phyloP scores from a whole-genome alignment of 805 yeast species.

The Danielia reshetovae region DNA sequence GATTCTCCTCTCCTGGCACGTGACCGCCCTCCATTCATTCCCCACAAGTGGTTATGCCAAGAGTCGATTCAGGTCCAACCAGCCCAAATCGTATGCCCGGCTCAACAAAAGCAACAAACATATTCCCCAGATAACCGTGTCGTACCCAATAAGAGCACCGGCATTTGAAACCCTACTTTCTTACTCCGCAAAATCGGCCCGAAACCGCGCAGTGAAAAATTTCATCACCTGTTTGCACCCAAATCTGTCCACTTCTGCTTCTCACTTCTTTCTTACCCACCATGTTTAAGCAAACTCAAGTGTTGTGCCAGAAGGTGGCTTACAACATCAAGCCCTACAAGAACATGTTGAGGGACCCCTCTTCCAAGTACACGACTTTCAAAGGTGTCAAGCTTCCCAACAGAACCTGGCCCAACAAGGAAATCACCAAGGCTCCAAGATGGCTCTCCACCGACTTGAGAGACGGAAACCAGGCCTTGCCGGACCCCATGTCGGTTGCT shows the following conservation, averaged over 20 bases:
- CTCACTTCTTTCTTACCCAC: background rate
- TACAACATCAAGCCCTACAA: slow-evolving; percentile 19
- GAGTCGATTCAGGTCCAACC: no score
- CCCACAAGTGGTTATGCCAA: no score
- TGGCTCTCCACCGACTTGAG: slow-evolving; percentile 79
- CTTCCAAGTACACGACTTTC: slow-evolving; percentile 55
- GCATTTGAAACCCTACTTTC: background rate
- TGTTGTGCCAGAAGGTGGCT: slow-evolving; percentile 24
- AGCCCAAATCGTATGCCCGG: no score
- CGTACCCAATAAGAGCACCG: background rate
- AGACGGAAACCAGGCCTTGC: slow-evolving; percentile 79
- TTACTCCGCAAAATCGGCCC: background rate
- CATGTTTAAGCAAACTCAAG: slow-evolving; percentile 25
- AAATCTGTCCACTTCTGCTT: no score
- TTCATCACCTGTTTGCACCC: background rate
- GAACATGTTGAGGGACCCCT: slow-evolving; percentile 67
- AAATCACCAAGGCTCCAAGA: slow-evolving; percentile 68
- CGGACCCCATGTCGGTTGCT: slow-evolving; percentile 76
- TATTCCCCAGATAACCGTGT: no score
- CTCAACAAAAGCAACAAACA: no score
- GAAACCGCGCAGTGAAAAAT: background rate
- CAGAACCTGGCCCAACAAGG: slow-evolving; percentile 69
- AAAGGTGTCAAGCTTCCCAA: slow-evolving; percentile 53
- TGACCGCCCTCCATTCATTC: no score
- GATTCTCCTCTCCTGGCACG: no score